Base-by-base conservation (phyloP, 805 yeast genomes). In the Helenozyma baotianmanensis region DNA sequence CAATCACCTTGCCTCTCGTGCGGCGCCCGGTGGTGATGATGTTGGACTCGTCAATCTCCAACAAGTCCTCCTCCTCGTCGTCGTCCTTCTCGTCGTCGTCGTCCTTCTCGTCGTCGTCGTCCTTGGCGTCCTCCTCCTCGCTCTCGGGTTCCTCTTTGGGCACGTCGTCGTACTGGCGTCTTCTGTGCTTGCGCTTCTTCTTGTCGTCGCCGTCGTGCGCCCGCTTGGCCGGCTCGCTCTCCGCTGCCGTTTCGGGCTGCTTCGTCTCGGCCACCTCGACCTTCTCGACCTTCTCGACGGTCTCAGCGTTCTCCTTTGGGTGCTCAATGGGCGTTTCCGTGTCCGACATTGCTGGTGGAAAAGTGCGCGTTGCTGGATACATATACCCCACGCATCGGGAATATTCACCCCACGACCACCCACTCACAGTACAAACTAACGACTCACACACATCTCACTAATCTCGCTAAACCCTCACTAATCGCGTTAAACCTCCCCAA, bases 1-100 rank as follows among this genome's bases (percentile, higher is more conserved):
- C 96, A 47, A 89, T 82, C 13, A 81, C 82, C 52, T 80, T 82
- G 11, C 96, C 95, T 47, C 97, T 76, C 6, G 96, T 88, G 68
- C 96, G 83, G 61, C 95, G 73, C 10, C 94, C 92, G 12, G 76
- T 63, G n/a, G 82, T 71, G 44, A 87, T 87, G 54, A 88, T 87
- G 60, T 88, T 89, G 24, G 87, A 65, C 24, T 82, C 69, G 52
- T 85, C 95, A 45, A 88, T 84, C 59, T 82, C 95, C 22, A 72
- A 70, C 43, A 86, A 66, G 48, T 82, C 90, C 48, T 84, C 95
- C 22, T 83, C 92, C 15, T 78, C 88, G 14, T 70, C 78, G 11
- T 78, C 85, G 14, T 76, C 87, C 22, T 70, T 80, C 21, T 66
- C 76, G 4, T 70, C 75, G 14, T 64, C 74, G 16, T 63, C 74